phyloP scores from a whole-genome alignment of 306 rosid genomes.

The Sphenostylis stenocarpa region DNA sequence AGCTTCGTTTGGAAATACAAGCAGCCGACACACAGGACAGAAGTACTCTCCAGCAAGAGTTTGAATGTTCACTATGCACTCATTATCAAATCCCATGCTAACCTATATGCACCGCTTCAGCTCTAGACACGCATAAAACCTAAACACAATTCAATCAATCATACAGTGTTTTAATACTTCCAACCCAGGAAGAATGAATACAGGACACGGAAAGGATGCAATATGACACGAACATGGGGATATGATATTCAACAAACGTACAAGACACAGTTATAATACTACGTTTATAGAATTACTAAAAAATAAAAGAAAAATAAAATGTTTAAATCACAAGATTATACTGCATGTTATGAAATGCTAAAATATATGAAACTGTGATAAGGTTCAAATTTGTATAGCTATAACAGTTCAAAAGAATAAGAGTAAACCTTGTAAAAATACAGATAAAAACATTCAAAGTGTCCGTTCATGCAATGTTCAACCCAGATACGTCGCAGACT shows the following conservation, averaged over 20 bases:
- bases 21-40: constrained; percentile 95
- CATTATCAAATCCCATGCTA: constrained; percentile 93
- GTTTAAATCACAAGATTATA: neutral
- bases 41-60: constrained; percentile 97
- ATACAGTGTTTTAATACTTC: neutral
- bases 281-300: neutral
- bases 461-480: neutral
- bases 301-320: neutral
- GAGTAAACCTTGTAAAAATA: neutral
- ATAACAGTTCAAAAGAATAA: neutral
- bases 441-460: neutral
- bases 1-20: constrained; percentile 91
- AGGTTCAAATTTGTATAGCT: neutral
- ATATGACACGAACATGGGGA: neutral
- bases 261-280: neutral
- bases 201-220: neutral
- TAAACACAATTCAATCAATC: constrained; percentile 7
- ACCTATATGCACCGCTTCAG: constrained; percentile 43
- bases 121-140: constrained; percentile 45
- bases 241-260: neutral
- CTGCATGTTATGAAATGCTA: neutral
- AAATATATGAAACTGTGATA: neutral
- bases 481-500: neutral
- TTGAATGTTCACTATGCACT: constrained; percentile 92
- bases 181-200: neutral